phyloP scores from a whole-genome alignment of 441 rosid genomes.

The Mallotus japonicus region DNA sequence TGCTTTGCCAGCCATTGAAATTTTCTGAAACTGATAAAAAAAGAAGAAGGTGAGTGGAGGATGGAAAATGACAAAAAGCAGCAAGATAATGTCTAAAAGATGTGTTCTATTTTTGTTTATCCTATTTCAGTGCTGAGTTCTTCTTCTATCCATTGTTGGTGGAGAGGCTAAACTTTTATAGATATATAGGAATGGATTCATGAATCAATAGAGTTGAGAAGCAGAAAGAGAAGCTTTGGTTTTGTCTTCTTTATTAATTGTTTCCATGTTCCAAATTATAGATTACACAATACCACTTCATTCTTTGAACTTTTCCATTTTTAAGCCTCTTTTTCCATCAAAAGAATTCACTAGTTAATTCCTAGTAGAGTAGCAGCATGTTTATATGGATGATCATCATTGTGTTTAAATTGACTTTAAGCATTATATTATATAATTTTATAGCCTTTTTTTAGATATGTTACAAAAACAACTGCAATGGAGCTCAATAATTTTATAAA shows the following conservation, averaged over 20 bases:
- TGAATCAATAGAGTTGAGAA: not conserved
- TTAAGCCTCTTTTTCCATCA: too few species aligned
- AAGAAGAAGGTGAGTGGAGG: too few species aligned
- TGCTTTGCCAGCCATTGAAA: not conserved
- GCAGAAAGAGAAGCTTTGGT: not conserved
- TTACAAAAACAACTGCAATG: too few species aligned
- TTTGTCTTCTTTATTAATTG: not conserved
- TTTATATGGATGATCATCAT: too few species aligned
- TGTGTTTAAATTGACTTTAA: too few species aligned
- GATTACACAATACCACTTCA: not conserved
- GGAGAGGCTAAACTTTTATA: not conserved
- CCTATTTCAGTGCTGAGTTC: not conserved
- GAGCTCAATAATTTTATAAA: too few species aligned
- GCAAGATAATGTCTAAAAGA: not conserved
- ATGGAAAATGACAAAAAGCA: not conserved
- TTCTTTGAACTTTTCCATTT: too few species aligned
- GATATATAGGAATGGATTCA: not conserved
- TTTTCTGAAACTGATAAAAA: too few species aligned
- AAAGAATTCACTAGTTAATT: too few species aligned
- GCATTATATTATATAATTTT: too few species aligned
- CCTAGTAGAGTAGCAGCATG: too few species aligned
- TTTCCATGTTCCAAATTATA: not conserved
- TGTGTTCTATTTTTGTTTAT: not conserved
- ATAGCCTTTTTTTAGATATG: too few species aligned
- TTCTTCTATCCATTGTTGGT: conserved; percentile 1